Evolutionary conservation across 1,284 basidiomycete genomes (phyloP), one percentile per base, ranked within the genome.

Genomic region (Cryptococcus sp.): DNA sequence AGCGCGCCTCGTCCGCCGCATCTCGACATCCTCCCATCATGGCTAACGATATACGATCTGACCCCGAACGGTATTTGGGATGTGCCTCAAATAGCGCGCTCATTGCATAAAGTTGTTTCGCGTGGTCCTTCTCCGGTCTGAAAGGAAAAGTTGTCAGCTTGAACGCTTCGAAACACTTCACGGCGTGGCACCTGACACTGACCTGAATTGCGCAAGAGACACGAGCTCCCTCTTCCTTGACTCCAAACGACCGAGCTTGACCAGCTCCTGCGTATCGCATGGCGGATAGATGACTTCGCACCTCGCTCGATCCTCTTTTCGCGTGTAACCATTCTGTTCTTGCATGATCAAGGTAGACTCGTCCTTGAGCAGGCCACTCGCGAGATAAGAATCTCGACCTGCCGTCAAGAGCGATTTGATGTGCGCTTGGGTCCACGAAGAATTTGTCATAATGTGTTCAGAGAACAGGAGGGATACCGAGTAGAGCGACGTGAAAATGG

Each of bases 121-220:
- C 80, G 56, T 99, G 94, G 66, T 97, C 92, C 77, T 99, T 99
- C 78, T 99, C 95, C 0, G 96, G 95, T 49, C 73, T 73, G 46
- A 11, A 10, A 40, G 16, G 38, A 45, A 25, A n/a, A 35, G 51
- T 48, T 58, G 20, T 22, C 43, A 23, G 16, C n/a, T n/a, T 20
- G 41, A 54, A 52, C 15, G 23, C 30, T n/a, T 40, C 47, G 30
- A 42, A 47, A 35, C 42, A 3, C 23, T 17, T 43, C 52, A 47
- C 5, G 43, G 48, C 16, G 30, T 42, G n/a, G 7, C 43, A 35
- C 5, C 30, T 35, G 30, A 35, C 30, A 62, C 62, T 40, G 61
- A 92, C 90, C 92, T 79, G 77, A 96, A 97, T 75, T 99, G 95
- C 1, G 94, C 93, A 1, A 99, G 81, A 59, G 90, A 93, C 25